Conservation (phyloP, 306 rosid species). For the Citrullus colocynthis region DNA sequence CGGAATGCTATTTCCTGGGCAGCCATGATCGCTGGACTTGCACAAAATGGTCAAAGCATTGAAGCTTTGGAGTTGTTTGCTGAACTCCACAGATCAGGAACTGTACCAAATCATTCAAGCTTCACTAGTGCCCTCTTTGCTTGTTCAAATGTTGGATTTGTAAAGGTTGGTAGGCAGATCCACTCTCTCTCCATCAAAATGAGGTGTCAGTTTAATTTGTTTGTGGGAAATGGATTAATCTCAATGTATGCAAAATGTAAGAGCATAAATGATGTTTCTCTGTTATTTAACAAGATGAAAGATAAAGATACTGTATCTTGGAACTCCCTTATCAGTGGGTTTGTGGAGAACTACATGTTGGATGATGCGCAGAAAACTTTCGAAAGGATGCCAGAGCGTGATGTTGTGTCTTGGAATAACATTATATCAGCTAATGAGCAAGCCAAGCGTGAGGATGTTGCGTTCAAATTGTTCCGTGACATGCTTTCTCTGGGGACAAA, state of each 20-base stretch:
- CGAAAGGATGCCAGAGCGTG: constrained; percentile 18
- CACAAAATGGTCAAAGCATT: constrained; percentile 18
- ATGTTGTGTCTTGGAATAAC: constrained; percentile 26
- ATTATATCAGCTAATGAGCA: constrained; percentile 25
- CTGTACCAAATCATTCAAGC: constrained; percentile 15
- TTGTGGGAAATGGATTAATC: constrained; percentile 24
- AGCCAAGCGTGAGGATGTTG: constrained; percentile 12
- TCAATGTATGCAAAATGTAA: constrained; percentile 24
- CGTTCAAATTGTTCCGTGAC: constrained; percentile 16
- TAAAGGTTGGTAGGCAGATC: constrained; percentile 16
- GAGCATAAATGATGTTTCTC: constrained; percentile 1
- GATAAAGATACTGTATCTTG: constrained; percentile 15
- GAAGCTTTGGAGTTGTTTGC: constrained; percentile 21
- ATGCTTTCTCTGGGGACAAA: constrained; percentile 15
- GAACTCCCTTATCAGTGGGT: constrained; percentile 14
- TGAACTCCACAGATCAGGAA: constrained; percentile 22
- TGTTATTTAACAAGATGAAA: constrained; percentile 11
- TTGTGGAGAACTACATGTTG: constrained; percentile 13
- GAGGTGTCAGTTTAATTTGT: constrained; percentile 18
- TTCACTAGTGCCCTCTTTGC: constrained; percentile 26
- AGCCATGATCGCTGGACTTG: constrained; percentile 23
- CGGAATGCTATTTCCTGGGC: constrained; percentile 22
- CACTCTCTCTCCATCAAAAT: constrained; percentile 23
- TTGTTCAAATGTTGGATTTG: constrained; percentile 16
- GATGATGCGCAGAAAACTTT: constrained; percentile 19